Evolutionary conservation across 2,329 filamentous ascomycete genomes (phyloP), one percentile per base, ranked within the genome.

Genomic region (Apiospora arundinis): DNA sequence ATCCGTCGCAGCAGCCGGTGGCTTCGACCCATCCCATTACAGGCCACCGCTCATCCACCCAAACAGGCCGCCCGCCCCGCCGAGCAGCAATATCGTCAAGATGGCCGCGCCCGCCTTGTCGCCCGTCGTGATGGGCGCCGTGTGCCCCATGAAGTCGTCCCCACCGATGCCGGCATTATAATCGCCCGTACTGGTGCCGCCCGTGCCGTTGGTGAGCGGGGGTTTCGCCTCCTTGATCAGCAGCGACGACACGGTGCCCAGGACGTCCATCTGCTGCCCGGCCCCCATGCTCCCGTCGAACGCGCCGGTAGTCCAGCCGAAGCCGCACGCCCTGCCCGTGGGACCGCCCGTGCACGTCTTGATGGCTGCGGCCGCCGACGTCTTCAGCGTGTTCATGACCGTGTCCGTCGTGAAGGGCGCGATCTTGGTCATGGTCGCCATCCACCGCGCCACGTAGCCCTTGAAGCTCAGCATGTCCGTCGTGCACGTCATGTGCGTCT

Each of bases 381-480:
- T 78, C 76, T n/a, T 74, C 23, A 86, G 75, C 44, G 81, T 76
- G 0, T 79, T 78, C 66, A 82, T 76, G 48, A 85, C 78, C 42
- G 73, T 78, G 9, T 77, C 75, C 11, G 76, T 74, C 14, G 80
- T 83, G 70, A 81, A 81, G 0, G 83, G 82, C 0, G 83, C 83
- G 52, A 85, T 74, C 74, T 84, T 81, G 1, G 81, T 81, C 45
- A 80, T 80, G n/a, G 80, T 80, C 0, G 82, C 78, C 77, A 85
- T 79, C 84, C 87, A 91, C 70, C 88, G 87, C 40, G 85, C 80
- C 5, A 90, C 80, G 76, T 89, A 90, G 37, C 86, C 88, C 77
- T 90, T 91, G 85, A 89, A 91, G 56, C 84, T 85, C 74, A 85
- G 82, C 79, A 90, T 88, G 75, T 91, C 89, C 32, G 85, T 83